Base-by-base conservation (phyloP, 192 early-diverging fungal genomes). In the Linnemannia zychae region DNA sequence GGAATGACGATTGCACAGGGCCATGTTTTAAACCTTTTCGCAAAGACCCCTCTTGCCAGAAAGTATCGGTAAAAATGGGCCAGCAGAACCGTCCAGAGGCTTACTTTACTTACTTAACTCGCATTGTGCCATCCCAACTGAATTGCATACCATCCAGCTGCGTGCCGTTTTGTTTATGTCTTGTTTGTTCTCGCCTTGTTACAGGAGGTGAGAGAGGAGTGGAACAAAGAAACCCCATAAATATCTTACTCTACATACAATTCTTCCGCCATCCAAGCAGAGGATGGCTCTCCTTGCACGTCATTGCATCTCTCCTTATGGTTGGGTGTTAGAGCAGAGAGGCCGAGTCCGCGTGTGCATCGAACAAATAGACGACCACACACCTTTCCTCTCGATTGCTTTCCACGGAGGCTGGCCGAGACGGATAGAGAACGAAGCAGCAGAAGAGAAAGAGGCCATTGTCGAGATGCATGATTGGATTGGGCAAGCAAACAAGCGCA, bases 191-290 rank as follows among this genome's bases (percentile, higher is more conserved):
- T 34, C 37, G 3, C 20, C 11, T 24, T 28, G 37, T 37, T 40
- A 16, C 11, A 40, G 18, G 17, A 20, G 37, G 67, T 20, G 67
- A 38, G 36, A 38, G 33, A 69, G 24, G 15, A 69, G 67, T 34
- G 38, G 33, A 69, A 22, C 20, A 40, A 69, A 17, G 15, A 63
- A 63, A 63, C n/a, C 28, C 57, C 28, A 57, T n/a, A 28, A 0
- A 57, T 57, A 53, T 57, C 24, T 28, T 28, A 57, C 53, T 57
- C n/a, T 53, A 2, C 0, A n/a, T 16, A 18, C 52, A n/a, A 53
- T 53, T 53, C 52, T 53, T 53, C n/a, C 53, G 53, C 53, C 53
- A 57, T 31, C 57, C 57, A n/a, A 63, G 57, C 57, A 5, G 28
- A 33, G 57, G 12, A 63, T 63, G 24, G 57, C 57, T 63, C 57